Evolutionary conservation across 2,329 filamentous ascomycete species (phyloP), one percentile per base, ranked within the genome.

Genomic region (Ophiocordyceps sinensis): DNA sequence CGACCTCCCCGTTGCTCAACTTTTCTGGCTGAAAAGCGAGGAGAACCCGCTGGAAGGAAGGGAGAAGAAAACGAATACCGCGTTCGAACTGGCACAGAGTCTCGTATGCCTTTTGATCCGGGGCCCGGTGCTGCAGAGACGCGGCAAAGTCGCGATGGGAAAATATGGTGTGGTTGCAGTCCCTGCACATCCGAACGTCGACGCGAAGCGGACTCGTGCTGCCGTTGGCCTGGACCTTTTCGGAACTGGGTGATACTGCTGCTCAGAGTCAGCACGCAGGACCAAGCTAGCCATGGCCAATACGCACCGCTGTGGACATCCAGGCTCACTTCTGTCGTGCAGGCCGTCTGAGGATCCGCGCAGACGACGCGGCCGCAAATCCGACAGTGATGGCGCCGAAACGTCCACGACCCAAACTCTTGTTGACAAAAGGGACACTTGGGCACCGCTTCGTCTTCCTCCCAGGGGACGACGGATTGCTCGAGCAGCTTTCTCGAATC

Each of bases 391-490:
- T 96, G 91, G 49, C 91, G 71, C 52, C 91, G 77, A 54, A 96
- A 94, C 2, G 86, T 84, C 73, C 94, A 96, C 13, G 80, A 82
- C 1, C 86, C 82, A 59, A 98, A 98, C 43, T 94, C 86, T 53
- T 98, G 91, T 55, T 94, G 85, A 53, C 91, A 98, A 54, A 94
- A 94, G 0, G 91, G 91, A 55, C 91, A 98, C 47, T 79, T 79
- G 2, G 70, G 47, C 6, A 98, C 87, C 28, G 70, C 75, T 0
- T 80, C 71, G 59, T 98, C 91, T 40, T 96, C 88, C 59, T 98
- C 85, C 91, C 91, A 98, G 0, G 82, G 82, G 14, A 98, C 88
- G 8, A 98, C 76, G 0, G 84, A 87, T 56, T 98, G 91, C 57
- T 98, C 91, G 5, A 96, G 65, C 13, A 75, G 57, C 56, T 94